Evolutionary conservation across 345 rosid genomes (phyloP).

Genomic region (Ailanthus altissimus): DNA sequence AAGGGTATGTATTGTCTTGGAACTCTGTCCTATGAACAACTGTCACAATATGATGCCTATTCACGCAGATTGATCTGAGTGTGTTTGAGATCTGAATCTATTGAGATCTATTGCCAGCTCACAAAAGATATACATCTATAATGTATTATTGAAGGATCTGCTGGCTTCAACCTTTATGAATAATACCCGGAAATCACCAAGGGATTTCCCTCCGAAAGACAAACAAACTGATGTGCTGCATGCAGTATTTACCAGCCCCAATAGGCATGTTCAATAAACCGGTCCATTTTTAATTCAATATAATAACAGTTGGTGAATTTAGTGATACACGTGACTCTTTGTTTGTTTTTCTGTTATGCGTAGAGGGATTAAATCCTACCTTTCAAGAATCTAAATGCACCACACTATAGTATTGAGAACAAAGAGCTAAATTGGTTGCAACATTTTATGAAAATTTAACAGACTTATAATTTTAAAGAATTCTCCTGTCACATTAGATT

Average conservation of each 20-base stretch:
- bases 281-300: neutral
- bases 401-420: too few species aligned
- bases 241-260: neutral
- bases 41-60: neutral
- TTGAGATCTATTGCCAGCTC: conserved; percentile 15
- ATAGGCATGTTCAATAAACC: neutral
- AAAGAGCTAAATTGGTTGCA: neutral
- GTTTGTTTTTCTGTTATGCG: neutral
- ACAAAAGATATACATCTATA: neutral
- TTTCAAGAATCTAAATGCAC: too few species aligned
- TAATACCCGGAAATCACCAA: neutral
- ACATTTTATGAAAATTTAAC: neutral
- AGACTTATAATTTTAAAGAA: neutral
- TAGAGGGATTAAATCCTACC: too few species aligned
- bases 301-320: neutral
- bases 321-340: neutral
- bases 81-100: too few species aligned
- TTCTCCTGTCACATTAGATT: neutral
- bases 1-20: neutral
- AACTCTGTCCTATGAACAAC: neutral
- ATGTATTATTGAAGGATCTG: neutral
- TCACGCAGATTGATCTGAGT: too few species aligned
- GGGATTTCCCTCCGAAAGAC: neutral
- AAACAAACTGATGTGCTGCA: neutral
- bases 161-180: neutral